Evolutionary conservation across 2,329 filamentous ascomycete species (phyloP).

Genomic region (Verticillium dahliae): DNA sequence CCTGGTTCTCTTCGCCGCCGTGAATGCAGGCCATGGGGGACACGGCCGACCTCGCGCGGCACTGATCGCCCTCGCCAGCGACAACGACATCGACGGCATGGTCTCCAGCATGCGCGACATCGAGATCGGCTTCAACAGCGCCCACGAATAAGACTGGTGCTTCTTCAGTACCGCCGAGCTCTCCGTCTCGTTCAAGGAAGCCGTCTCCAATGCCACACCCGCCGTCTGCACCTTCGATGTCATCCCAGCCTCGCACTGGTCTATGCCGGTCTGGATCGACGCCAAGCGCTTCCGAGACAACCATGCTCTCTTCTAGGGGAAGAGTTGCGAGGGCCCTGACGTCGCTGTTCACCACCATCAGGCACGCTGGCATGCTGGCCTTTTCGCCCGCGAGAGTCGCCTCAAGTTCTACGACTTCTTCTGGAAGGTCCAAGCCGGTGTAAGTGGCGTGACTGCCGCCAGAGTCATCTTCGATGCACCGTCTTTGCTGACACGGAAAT

Average conservation of each 20-base stretch:
- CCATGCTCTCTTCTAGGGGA: constrained; percentile 55
- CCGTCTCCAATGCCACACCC: constrained; percentile 61
- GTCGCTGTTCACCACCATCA: constrained; percentile 65
- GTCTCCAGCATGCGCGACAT: constrained; percentile 62
- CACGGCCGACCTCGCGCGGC: constrained; percentile 22
- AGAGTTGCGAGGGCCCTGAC: constrained; percentile 54
- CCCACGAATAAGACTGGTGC: constrained; percentile 81
- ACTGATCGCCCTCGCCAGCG: constrained; percentile 64
- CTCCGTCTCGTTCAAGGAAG: constrained; percentile 66
- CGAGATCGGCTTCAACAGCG: constrained; percentile 59
- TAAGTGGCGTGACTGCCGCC: constrained; percentile 25
- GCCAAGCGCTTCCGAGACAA: constrained; percentile 58
- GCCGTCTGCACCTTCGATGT: constrained; percentile 66
- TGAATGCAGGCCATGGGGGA: background rate
- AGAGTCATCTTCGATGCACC: background rate
- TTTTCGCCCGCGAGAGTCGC: constrained; percentile 73
- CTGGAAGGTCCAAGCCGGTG: constrained; percentile 55
- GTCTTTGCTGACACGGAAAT: constrained; percentile 12
- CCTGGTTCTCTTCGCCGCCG: background rate
- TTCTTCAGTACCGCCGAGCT: constrained; percentile 82
- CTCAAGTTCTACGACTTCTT: constrained; percentile 56
- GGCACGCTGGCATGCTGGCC: constrained; percentile 76
- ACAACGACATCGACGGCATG: constrained; percentile 62
- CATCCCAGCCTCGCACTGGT: constrained; percentile 73
- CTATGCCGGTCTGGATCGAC: constrained; percentile 66